Percentiles rank a stretch among this genome's conserved stretches.
phyloP scores from a whole-genome alignment of 768 basidiomycete species.

The Paxillus involutus region DNA sequence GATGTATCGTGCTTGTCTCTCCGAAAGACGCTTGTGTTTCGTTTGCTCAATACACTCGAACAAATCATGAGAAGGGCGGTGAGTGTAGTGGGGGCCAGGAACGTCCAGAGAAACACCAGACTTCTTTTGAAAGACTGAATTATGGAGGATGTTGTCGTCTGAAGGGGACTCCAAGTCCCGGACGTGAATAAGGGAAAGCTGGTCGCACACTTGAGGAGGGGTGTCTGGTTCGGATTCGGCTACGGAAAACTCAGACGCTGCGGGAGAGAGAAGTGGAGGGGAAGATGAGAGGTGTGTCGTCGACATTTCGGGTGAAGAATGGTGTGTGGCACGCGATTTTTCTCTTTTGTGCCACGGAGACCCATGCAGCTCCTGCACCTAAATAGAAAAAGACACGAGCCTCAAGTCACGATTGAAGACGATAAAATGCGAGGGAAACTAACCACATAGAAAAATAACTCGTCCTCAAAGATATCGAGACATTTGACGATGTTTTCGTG shows the following conservation, averaged over 20 bases:
- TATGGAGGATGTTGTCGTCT: slow-evolving; percentile 7
- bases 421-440: slow-evolving; percentile 23
- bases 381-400: slow-evolving; percentile 4
- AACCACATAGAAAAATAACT: slow-evolving; percentile 84
- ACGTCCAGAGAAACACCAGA: slow-evolving; percentile 10
- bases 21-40: slow-evolving; percentile 73
- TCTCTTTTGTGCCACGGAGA: slow-evolving; percentile 72
- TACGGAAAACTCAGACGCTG: slow-evolving; percentile 48
- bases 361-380: slow-evolving; percentile 94
- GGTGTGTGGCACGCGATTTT: slow-evolving; percentile 29
- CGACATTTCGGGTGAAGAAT: slow-evolving; percentile 26
- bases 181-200: slow-evolving; percentile 21
- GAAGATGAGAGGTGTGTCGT: slow-evolving; percentile 31
- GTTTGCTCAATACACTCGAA: slow-evolving; percentile 96
- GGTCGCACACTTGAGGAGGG: slow-evolving; percentile 36
- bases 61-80: slow-evolving; percentile 85
- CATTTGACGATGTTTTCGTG: slow-evolving; percentile 85
- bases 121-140: slow-evolving; percentile 11
- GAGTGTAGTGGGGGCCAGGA: slow-evolving; percentile 47
- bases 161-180: slow-evolving; percentile 13
- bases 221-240: slow-evolving; percentile 43
- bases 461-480: slow-evolving; percentile 83
- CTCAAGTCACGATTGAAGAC: slow-evolving; percentile 2
- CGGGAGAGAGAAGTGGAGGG: slow-evolving; percentile 59
- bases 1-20: slow-evolving; percentile 76